These are phyloP conservation scores for Jamesozyma lodderae DNA, from an alignment of 805 yeast species.

Conservation along the genomic window DNA sequence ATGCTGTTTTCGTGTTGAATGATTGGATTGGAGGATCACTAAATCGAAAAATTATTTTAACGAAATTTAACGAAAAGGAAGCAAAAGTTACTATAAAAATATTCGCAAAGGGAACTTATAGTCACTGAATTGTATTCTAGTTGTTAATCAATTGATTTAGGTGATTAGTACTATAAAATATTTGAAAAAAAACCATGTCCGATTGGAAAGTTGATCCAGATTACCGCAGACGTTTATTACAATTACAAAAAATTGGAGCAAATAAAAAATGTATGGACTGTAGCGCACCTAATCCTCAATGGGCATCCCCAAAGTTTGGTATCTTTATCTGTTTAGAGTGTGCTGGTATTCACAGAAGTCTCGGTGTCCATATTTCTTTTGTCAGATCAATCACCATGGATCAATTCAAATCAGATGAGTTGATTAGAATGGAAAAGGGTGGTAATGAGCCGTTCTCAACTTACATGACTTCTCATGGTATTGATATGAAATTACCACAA, in stretches of 20 bases:
- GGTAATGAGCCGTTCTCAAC: constrained; percentile 72
- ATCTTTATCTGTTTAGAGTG: constrained; percentile 95
- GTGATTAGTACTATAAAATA: too few relatives aligned
- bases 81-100: too few relatives aligned
- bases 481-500: constrained; percentile 55
- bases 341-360: constrained; percentile 92
- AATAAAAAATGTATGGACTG: constrained; percentile 93
- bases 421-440: constrained; percentile 84
- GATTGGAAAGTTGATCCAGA: constrained; percentile 93
- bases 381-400: constrained; percentile 98
- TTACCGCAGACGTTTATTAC: constrained; percentile 67
- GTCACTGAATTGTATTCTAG: too few relatives aligned
- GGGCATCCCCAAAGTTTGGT: constrained; percentile 99
- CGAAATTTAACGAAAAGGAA: too few relatives aligned
- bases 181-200: constrained; percentile 29
- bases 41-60: too few relatives aligned
- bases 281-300: constrained; percentile 91
- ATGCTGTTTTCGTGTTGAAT: too few relatives aligned
- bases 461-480: constrained; percentile 64
- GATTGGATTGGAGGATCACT: too few relatives aligned
- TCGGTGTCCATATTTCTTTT: constrained; percentile 95
- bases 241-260: constrained; percentile 70
- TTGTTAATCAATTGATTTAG: neutral
- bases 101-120: too few relatives aligned
- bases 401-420: constrained; percentile 90